A percentile compares a stretch with the other conserved stretches of the same genome.
Evolutionary conservation across 148 eudicot genomes (phyloP).

Genomic region (Gaultheria prostrata): DNA sequence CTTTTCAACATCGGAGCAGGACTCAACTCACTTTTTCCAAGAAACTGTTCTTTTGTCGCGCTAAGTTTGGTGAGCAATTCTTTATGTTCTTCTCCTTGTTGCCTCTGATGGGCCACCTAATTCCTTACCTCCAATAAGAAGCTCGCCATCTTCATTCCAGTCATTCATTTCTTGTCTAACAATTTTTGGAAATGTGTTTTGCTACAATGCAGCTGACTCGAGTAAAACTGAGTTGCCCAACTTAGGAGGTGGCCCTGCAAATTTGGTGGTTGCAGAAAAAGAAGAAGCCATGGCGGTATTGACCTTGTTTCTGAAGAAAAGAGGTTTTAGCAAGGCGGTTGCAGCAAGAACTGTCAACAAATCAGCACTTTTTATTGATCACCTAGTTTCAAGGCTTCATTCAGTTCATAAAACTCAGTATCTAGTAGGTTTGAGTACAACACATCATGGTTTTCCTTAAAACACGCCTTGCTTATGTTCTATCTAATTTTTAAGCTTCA

Average conservation of each 20-base stretch:
- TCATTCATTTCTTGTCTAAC: not conserved
- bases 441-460: not conserved
- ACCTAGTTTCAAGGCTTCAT: constrained; percentile 76
- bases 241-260: constrained; percentile 50
- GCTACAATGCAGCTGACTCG: constrained; percentile 33
- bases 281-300: constrained; percentile 88
- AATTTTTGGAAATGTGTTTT: not conserved
- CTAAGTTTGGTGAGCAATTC: constrained; percentile 34
- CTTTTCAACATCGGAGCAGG: constrained; percentile 23
- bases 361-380: constrained; percentile 69
- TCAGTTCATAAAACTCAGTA: constrained; percentile 70
- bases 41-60: constrained; percentile 29
- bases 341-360: constrained; percentile 66
- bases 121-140: not conserved
- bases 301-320: constrained; percentile 66
- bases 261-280: constrained; percentile 64
- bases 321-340: constrained; percentile 57
- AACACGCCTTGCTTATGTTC: not conserved
- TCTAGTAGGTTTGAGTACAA: constrained; percentile 69
- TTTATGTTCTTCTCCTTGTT: not conserved
- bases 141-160: not conserved
- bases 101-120: not conserved
- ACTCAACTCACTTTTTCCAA: constrained; percentile 26
- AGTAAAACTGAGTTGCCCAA: constrained; percentile 42
- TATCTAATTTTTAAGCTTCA: not conserved